Evolutionary conservation across 495 filamentous ascomycete species (phyloP).

Genomic region (Trichoderma asperelloides): DNA sequence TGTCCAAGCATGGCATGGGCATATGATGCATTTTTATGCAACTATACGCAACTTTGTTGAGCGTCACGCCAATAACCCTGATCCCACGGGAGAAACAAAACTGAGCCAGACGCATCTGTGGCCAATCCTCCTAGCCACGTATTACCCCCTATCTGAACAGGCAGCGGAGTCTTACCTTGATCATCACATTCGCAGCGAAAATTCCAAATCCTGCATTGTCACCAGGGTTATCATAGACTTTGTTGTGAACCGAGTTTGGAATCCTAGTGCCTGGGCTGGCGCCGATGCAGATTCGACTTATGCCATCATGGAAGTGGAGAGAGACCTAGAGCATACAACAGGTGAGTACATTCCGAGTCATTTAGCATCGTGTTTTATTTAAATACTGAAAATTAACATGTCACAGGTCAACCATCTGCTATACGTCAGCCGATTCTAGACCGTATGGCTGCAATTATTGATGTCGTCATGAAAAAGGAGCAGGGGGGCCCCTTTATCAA

Average conservation of each 20-base stretch:
- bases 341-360: not conserved
- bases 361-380: not conserved
- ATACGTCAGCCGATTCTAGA: conserved; percentile 6
- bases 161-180: conserved; percentile 8
- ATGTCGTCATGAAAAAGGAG: not conserved
- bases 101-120: conserved; percentile 6
- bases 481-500: not conserved
- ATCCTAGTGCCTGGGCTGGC: conserved; percentile 1
- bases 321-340: not conserved
- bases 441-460: not conserved
- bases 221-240: conserved; percentile 10
- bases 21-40: conserved; percentile 6
- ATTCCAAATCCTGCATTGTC: conserved; percentile 5
- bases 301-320: conserved; percentile 7
- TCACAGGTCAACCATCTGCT: not conserved
- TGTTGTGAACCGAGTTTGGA: conserved; percentile 10
- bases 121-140: conserved; percentile 6
- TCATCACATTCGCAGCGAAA: not conserved
- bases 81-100: not conserved
- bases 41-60: conserved; percentile 9
- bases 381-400: not conserved
- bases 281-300: conserved; percentile 6
- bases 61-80: not conserved
- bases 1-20: not conserved
- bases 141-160: conserved; percentile 3